phyloP scores from a whole-genome alignment of 345 rosid genomes.

The Populus ilicifolia region DNA sequence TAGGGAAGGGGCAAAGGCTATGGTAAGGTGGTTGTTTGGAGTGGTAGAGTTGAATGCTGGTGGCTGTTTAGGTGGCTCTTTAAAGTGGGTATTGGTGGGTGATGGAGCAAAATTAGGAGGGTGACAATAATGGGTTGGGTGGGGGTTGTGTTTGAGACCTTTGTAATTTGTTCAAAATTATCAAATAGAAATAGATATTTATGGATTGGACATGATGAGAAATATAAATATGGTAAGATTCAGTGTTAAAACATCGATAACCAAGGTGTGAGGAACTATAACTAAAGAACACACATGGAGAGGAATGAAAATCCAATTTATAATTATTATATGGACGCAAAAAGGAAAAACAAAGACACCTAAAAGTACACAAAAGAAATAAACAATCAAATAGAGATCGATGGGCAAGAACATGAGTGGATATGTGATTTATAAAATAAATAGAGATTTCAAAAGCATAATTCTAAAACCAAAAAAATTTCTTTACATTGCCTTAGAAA shows the following conservation, averaged over 20 bases:
- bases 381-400: background rate
- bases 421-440: no score
- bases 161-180: no score
- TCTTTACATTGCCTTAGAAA: background rate
- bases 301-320: background rate
- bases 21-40: accelerated
- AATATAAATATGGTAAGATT: no score
- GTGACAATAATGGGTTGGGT: background rate
- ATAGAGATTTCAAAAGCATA: background rate
- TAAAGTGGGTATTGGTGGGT: background rate
- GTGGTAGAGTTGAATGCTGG: accelerated
- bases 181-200: no score
- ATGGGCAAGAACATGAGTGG: background rate
- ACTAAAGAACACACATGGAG: no score
- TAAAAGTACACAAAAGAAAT: background rate
- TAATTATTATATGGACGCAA: no score
- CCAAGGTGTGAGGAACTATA: background rate
- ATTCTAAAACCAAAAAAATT: no score
- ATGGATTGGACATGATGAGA: accelerated
- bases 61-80: no score
- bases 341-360: no score
- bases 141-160: background rate
- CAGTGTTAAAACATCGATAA: background rate
- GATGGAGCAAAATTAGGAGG: accelerated
- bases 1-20: accelerated